Conservation (phyloP, 495 filamentous ascomycete genomes). For the Venustampulla echinocandica region DNA sequence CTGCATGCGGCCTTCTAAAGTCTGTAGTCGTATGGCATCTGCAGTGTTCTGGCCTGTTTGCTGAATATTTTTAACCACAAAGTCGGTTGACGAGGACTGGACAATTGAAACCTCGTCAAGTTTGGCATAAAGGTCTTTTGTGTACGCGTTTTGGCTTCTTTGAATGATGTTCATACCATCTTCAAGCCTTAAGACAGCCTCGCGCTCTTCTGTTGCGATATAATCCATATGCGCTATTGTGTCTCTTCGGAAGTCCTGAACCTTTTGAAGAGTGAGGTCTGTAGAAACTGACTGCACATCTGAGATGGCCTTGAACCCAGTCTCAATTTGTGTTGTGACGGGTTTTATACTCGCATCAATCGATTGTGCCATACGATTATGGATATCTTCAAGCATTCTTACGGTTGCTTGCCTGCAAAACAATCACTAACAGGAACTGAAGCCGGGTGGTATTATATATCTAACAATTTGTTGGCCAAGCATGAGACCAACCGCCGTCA, state of each 20-base stretch:
- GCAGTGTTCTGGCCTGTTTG: neutral
- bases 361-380: neutral
- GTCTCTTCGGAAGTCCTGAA: neutral
- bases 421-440: neutral
- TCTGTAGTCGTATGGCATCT: neutral
- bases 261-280: neutral
- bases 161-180: neutral
- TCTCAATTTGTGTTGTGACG: neutral
- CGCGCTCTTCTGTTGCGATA: neutral
- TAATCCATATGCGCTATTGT: neutral
- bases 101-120: neutral
- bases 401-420: neutral
- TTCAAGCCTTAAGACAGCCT: neutral
- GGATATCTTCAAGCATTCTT: neutral
- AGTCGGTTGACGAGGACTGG: neutral
- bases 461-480: neutral
- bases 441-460: neutral
- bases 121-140: neutral
- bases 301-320: neutral
- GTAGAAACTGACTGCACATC: neutral
- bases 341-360: neutral
- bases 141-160: neutral
- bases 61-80: neutral
- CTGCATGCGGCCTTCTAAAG: neutral
- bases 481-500: neutral